Conservation (phyloP, 495 filamentous ascomycete species). For the Penicillium bialowiezense region DNA sequence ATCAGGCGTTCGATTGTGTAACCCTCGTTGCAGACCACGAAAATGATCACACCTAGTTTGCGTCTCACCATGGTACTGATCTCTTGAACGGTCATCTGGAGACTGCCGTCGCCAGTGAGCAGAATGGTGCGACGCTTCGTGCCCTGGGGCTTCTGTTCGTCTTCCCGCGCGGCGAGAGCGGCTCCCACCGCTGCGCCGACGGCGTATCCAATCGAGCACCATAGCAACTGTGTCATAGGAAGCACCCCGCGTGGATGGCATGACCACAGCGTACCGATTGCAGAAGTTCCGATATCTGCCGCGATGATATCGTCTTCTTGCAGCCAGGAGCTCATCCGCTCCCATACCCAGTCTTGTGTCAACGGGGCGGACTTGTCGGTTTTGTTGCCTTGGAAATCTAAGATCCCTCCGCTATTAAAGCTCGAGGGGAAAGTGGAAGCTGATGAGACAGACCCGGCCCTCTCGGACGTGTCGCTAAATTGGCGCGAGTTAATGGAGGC, state of each 20-base stretch:
- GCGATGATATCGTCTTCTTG: conserved; percentile 13
- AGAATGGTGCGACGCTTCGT: conserved; percentile 48
- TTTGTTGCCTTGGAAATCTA: not conserved
- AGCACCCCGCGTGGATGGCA: conserved; percentile 4
- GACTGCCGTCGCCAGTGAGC: conserved; percentile 76
- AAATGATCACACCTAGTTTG: conserved; percentile 64
- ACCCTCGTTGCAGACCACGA: conserved; percentile 70
- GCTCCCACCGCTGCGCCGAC: conserved; percentile 11
- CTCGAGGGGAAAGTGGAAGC: not conserved
- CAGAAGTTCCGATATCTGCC: conserved; percentile 9
- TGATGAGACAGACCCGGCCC: not conserved
- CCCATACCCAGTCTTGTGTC: conserved; percentile 9
- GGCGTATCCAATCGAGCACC: conserved; percentile 14
- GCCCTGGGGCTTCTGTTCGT: not conserved
- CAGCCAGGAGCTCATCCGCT: conserved; percentile 10
- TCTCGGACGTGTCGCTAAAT: not conserved
- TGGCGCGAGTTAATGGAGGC: not conserved
- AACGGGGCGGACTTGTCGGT: not conserved
- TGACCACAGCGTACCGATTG: conserved; percentile 5
- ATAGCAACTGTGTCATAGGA: conserved; percentile 7
- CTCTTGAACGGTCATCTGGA: conserved; percentile 76
- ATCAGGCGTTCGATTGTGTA: conserved; percentile 72
- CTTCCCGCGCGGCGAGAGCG: conserved; percentile 9
- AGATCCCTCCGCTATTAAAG: not conserved
- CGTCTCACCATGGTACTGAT: conserved; percentile 70